Percentiles rank a stretch among this genome's conserved stretches.
These are phyloP conservation scores for Hysterium pulicare DNA, from an alignment of 2,329 filamentous ascomycete species.

Conservation along the genomic window DNA sequence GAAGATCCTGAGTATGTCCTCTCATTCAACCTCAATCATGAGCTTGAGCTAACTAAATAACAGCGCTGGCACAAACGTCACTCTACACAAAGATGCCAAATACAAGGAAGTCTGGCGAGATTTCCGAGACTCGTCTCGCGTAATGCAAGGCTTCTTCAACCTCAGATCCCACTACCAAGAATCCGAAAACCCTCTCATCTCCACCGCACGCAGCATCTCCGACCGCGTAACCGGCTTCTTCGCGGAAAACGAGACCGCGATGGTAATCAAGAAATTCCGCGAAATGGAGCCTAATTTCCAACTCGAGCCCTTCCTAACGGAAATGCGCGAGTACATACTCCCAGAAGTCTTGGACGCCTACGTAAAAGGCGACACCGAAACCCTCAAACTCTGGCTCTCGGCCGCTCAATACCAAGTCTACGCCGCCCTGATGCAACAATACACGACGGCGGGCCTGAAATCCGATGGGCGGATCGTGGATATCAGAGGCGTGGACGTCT, in stretches of 20 bases:
- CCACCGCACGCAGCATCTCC: constrained; percentile 88
- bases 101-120: constrained; percentile 99
- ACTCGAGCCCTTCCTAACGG: constrained; percentile 88
- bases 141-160: constrained; percentile 84
- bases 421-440: constrained; percentile 93
- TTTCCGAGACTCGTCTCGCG: constrained; percentile 83
- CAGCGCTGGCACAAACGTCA: constrained; percentile 91
- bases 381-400: constrained; percentile 90
- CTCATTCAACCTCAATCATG: background rate
- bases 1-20: constrained; percentile 81
- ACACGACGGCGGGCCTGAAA: constrained; percentile 87
- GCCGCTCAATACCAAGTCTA: constrained; percentile 97
- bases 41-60: constrained; percentile 8
- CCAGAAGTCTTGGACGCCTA: constrained; percentile 97
- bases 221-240: constrained; percentile 94
- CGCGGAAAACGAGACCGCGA: constrained; percentile 95
- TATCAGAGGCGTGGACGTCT: constrained; percentile 88
- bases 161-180: constrained; percentile 89
- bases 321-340: constrained; percentile 96
- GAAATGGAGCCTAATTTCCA: constrained; percentile 95
- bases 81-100: constrained; percentile 90
- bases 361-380: constrained; percentile 90
- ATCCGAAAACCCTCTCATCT: constrained; percentile 93
- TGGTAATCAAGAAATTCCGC: constrained; percentile 97
- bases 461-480: constrained; percentile 94